Evolutionary conservation across 2,329 filamentous ascomycete genomes (phyloP), one percentile per base, ranked within the genome.

Genomic region (Pseudovirgaria hyperparasitica): DNA sequence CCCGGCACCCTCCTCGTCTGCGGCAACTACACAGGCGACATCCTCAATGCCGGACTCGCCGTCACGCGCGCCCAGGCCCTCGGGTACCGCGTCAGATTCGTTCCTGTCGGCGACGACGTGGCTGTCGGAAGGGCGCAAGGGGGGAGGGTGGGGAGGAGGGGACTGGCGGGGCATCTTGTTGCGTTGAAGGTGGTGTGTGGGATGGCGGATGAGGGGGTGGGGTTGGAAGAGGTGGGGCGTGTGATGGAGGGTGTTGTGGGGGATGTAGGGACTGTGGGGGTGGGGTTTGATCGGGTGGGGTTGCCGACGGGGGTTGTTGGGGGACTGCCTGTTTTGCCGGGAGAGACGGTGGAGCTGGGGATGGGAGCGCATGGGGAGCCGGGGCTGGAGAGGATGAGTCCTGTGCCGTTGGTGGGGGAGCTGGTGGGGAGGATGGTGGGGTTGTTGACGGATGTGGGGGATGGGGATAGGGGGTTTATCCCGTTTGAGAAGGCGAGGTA

Each of bases 301-400:
- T 30, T 53, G n/a, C 50, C 50, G 5, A 53, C 52, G 23, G 67
- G 68, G 2, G 72, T 67, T 0, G 54, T 76, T 16, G 70, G 72
- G 26, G 70, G 73, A 38, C 70, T 71, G 38, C 70, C 74, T 36
- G 58, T 51, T 10, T 57, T 74, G 2, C 54, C 50, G 7, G 45
- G 52, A 2, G 48, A 70, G 29, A 69, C 70, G 30, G 47, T 76
- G 19, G 72, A 75, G 44, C 57, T 77, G n/a, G 73, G 74, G 3
- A 76, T 72, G 13, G 73, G 74, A 1, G 71, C 71, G 9, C 74
- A 79, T 45, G 76, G 76, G 41, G 73, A 79, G 46, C 72, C 73
- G 0, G 73, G 55, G 1, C 66, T 71, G 40, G 59, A 57, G 41
- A 70, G 69, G 45, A 45, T 74, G 11, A 65, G 63, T 0, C 72